Percentiles rank a stretch among this genome's conserved stretches.
Conservation (phyloP, 2,329 filamentous ascomycete species). For the Curvularia lunata region DNA sequence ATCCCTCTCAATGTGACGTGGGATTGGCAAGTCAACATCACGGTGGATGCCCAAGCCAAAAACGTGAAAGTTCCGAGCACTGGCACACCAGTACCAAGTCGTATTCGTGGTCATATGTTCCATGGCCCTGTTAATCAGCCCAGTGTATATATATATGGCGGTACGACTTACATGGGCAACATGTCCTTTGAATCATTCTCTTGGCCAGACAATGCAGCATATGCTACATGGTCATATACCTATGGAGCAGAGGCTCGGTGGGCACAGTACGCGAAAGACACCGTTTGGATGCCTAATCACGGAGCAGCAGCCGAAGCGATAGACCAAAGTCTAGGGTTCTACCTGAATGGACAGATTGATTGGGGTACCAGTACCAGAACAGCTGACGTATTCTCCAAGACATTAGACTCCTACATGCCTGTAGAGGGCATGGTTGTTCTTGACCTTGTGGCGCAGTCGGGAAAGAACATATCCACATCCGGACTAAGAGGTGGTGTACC, state of each 20-base stretch:
- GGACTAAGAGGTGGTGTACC: not conserved
- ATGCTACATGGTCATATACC: not conserved
- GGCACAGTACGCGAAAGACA: not conserved
- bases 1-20: not conserved
- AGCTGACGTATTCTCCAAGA: not conserved
- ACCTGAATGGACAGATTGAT: constrained; percentile 51
- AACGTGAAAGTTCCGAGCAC: not conserved
- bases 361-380: constrained; percentile 38
- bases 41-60: not conserved
- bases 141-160: not conserved
- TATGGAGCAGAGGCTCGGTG: not conserved
- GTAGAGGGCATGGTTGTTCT: not conserved
- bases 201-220: not conserved
- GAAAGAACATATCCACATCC: not conserved
- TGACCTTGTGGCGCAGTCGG: constrained; percentile 16
- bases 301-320: constrained; percentile 50
- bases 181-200: not conserved
- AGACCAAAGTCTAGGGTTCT: constrained; percentile 49
- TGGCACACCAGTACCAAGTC: not conserved
- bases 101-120: not conserved
- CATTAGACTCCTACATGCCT: not conserved
- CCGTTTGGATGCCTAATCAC: constrained; percentile 29
- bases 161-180: not conserved
- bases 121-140: not conserved
- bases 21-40: not conserved